Base-by-base conservation (phyloP, 768 basidiomycete genomes). In the Macrolepiota dolichaula region DNA sequence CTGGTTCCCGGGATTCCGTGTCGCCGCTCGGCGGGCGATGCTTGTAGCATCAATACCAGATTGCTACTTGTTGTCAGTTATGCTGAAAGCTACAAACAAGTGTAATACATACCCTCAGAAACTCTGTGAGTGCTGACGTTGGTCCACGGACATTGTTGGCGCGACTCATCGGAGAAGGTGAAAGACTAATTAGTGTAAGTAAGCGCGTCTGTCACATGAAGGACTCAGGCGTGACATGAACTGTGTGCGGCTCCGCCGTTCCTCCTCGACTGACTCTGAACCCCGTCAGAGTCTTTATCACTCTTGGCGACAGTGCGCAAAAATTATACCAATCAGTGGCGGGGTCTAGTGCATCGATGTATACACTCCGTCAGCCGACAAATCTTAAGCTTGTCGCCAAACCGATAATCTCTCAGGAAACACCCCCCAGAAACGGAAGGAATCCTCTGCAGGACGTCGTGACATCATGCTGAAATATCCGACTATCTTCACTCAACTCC, bases 61-160 rank as follows among this genome's bases (percentile, higher is more conserved):
- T 51, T 74, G 77, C 82, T 83, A 60, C 38, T 53, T 44, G 17
- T 12, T 2, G 7, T 51, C 22, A 13, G 17, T 29, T 17, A 11
- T 40, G 40, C 12, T 19, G 35, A 19, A 5, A 32, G 22, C 42
- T 35, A 29, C 52, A 61, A 51, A n/a, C 0, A 17, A 7, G n/a
- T 44, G 9, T 19, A n/a, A 7, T 25, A 72, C 77, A 29, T 62
- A 90, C 92, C 67, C 83, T 83, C 36, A 94, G 75, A 65, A 89
- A 94, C 64, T 92, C 90, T 37, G 92, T 93, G 12, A 94, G 74
- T 0, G 92, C 92, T 22, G 91, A 93, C 0, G 89, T 85, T 2
- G 93, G 92, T 0, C 93, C 92, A 12, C 88, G 84, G 46, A 94
- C 85, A 61, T 89, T 89, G 68, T 81, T 80, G 54, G 61, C 10